Evolutionary conservation across 805 yeast genomes (phyloP).

Genomic region (Cyberlindnera saturnus): DNA sequence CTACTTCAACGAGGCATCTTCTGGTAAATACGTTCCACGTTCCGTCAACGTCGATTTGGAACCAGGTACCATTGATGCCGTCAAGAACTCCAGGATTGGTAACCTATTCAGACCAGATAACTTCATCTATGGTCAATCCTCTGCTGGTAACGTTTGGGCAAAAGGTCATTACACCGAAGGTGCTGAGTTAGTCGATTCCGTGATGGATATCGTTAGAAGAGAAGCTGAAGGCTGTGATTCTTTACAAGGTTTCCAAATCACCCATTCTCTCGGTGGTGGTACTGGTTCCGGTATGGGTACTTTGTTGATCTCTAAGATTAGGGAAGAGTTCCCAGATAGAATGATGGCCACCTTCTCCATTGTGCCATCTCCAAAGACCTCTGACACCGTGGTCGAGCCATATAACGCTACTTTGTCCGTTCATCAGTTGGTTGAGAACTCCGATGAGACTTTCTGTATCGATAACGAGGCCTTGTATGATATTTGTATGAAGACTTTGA

Average conservation of each 20-base stretch:
- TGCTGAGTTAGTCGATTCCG: slow-evolving; percentile 89
- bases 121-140: slow-evolving; percentile 94
- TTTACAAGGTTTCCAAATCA: slow-evolving; percentile 92
- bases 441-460: slow-evolving; percentile 98
- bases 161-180: slow-evolving; percentile 99
- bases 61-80: slow-evolving; percentile 97
- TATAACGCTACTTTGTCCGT: slow-evolving; percentile 95
- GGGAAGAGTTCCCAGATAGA: slow-evolving; percentile 92
- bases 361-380: slow-evolving; percentile 96
- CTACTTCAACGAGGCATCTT: slow-evolving; percentile 90
- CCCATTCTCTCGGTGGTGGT: slow-evolving; percentile 99
- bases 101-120: slow-evolving; percentile 97
- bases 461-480: slow-evolving; percentile 98
- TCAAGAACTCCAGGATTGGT: slow-evolving; percentile 86
- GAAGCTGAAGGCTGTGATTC: slow-evolving; percentile 97
- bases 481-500: slow-evolving; percentile 93
- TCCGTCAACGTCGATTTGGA: slow-evolving; percentile 96
- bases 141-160: slow-evolving; percentile 98
- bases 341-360: slow-evolving; percentile 97
- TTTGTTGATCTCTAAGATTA: slow-evolving; percentile 82
- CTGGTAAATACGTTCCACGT: slow-evolving; percentile 97
- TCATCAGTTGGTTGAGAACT: slow-evolving; percentile 95
- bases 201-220: slow-evolving; percentile 91
- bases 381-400: slow-evolving; percentile 97
- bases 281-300: slow-evolving; percentile 99